Percentiles rank a stretch among this genome's conserved stretches.
Evolutionary conservation across 73 alveolate species (phyloP).

Genomic region (Tetrahymena thermophila): DNA sequence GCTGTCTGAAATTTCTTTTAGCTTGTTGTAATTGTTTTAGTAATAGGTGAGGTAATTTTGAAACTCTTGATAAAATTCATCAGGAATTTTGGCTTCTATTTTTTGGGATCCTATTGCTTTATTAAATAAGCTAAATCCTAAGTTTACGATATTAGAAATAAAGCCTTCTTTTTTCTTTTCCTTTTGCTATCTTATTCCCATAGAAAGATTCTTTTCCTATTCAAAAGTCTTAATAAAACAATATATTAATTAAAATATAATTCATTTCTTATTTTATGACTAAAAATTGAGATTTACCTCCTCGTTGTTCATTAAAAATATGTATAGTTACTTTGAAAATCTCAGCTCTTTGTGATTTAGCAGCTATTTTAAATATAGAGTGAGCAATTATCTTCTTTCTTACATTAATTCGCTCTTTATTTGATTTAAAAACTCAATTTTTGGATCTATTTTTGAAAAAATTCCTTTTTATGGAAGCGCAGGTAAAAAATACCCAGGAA

Average conservation of each 20-base stretch:
- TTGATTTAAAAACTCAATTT: not conserved
- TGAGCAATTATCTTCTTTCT: not conserved
- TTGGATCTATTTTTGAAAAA: not conserved
- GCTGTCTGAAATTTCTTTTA: not conserved
- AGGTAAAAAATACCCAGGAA: not conserved
- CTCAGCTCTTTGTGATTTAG: not conserved
- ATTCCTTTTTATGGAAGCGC: not conserved
- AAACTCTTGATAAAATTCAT: not conserved
- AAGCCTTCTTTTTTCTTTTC: not conserved
- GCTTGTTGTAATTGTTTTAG: not conserved
- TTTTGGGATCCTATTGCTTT: not conserved
- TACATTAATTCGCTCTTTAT: not conserved
- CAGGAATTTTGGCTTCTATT: not conserved
- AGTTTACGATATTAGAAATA: not conserved
- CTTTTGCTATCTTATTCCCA: not conserved
- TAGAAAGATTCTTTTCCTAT: not conserved
- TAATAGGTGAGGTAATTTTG: not conserved
- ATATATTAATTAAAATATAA: not conserved
- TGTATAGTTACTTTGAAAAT: not conserved
- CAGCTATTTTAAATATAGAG: not conserved
- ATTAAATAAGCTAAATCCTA: not conserved
- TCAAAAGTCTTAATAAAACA: not conserved
- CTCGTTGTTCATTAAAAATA: not conserved
- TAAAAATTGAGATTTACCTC: not conserved
- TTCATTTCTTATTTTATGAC: not conserved